Base-by-base conservation (phyloP, 495 filamentous ascomycete genomes). In the Usnea hakonensis region DNA sequence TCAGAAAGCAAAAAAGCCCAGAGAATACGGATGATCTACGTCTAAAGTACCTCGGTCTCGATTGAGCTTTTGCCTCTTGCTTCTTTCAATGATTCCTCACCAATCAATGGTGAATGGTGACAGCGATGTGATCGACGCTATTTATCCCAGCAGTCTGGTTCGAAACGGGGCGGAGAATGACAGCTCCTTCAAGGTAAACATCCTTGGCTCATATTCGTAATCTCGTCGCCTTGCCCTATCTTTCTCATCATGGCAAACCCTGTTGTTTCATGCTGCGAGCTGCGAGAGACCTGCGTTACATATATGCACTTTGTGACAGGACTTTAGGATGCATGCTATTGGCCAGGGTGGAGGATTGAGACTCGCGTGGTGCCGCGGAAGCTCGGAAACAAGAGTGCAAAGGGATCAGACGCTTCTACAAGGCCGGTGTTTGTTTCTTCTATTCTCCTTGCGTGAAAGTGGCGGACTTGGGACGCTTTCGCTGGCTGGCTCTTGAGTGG, bases 311-410 rank as follows among this genome's bases (percentile, higher is more conserved):
- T 43, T 17, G 21, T 43, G 52, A 46, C 19, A 38, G 55, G 16
- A 11, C 40, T 32, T 23, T 60, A 23, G 23, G 46, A 54, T 46
- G 37, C 32, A 36, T 33, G 53, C 46, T 2, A 64, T 64, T 64
- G 62, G 62, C 38, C 57, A 64, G 62, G 62, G 33, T 64, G 62
- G 48, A 64, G 57, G 32, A 17, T 26, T n/a, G 46, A 30, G 26
- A 50, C 23, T 50, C 4, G 46, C 46, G 30, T 30, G 46, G 30
- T 50, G 26, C 36, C 35, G 52, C 62, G 62, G 62, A 60, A 64
- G 41, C 41, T 53, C 60, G 60, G 60, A 62, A 62, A 54, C 14
- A 36, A 35, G 54, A 41, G 23, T 21, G 33, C 21, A 53, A 38
- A 46, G 53, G 60, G 35, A 23, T 61, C 59, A 52, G 60, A 52